These are phyloP conservation scores for Peronosclerospora sorghi DNA, from an alignment of 352 stramenopile species.

Conservation along the genomic window DNA sequence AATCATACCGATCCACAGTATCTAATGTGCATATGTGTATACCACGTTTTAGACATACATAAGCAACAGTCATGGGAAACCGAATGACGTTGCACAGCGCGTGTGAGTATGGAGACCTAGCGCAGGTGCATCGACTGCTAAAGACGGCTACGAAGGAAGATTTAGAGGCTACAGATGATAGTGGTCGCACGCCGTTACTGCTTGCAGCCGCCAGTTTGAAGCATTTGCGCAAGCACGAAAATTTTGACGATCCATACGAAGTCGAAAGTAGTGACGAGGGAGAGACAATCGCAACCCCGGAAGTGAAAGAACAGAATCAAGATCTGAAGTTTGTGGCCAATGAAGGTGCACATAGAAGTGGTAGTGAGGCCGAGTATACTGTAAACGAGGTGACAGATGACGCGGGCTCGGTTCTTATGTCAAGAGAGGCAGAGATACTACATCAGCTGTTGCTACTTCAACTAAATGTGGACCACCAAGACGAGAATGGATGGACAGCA, in stretches of 20 bases:
- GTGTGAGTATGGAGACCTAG: conserved; percentile 65
- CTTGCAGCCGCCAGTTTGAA: conserved; percentile 54
- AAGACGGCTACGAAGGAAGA: conserved; percentile 48
- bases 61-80: conserved; percentile 54
- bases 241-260: conserved; percentile 27
- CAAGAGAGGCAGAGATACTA: conserved; percentile 66
- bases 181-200: conserved; percentile 62
- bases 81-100: conserved; percentile 69
- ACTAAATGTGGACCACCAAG: conserved; percentile 70
- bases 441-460: conserved; percentile 56
- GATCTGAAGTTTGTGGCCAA: conserved; percentile 2
- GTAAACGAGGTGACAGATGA: conserved; percentile 43
- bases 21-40: too few relatives aligned
- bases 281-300: neutral
- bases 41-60: neutral
- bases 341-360: conserved; percentile 4
- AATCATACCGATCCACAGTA: too few relatives aligned
- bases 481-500: conserved; percentile 78
- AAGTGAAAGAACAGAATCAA: conserved; percentile 1
- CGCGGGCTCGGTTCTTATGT: conserved; percentile 40
- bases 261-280: conserved; percentile 20
- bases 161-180: conserved; percentile 63
- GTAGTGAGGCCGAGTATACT: conserved; percentile 1
- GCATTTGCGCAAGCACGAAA: conserved; percentile 27
- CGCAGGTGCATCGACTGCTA: conserved; percentile 43